phyloP scores from a whole-genome alignment of 176 grass and related monocot species.

The Poa pratensis region DNA sequence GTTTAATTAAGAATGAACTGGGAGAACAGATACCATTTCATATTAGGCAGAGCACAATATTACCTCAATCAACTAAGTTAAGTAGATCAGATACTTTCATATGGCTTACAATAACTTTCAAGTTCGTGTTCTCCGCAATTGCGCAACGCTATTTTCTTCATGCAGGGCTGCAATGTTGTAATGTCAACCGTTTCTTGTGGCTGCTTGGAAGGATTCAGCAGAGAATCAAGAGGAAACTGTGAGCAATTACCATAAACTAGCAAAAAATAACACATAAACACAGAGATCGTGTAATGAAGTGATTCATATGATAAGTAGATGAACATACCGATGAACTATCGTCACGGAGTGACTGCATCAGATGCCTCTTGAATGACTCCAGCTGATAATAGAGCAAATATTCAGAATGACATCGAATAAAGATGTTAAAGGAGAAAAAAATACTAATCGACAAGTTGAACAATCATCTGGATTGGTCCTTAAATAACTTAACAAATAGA shows the following conservation, averaged over 20 bases:
- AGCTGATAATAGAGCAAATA: slow-evolving; percentile 53
- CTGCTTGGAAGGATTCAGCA: slow-evolving; percentile 38
- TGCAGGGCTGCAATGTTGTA: slow-evolving; percentile 38
- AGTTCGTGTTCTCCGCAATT: no score
- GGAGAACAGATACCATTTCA: no score
- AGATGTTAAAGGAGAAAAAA: neutral
- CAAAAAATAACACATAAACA: neutral
- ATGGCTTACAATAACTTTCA: no score
- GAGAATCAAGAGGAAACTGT: slow-evolving; percentile 1
- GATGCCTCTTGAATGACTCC: slow-evolving; percentile 92
- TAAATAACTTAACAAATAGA: neutral
- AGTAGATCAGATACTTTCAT: no score
- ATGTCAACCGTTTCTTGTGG: slow-evolving; percentile 77
- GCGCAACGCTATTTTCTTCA: neutral
- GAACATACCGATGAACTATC: slow-evolving; percentile 73
- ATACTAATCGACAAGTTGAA: neutral
- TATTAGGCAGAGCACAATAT: no score
- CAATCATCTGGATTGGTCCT: neutral
- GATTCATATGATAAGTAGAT: slow-evolving; percentile 26
- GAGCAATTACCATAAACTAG: slow-evolving; percentile 10
- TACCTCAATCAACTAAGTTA: no score
- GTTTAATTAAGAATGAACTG: no score
- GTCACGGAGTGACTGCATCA: slow-evolving; percentile 84
- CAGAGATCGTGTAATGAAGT: neutral
- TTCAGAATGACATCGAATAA: neutral